A percentile compares a stretch with the other conserved stretches of the same genome.
Conservation (phyloP, 1,284 basidiomycete species). For the Boletus holoroseus region DNA sequence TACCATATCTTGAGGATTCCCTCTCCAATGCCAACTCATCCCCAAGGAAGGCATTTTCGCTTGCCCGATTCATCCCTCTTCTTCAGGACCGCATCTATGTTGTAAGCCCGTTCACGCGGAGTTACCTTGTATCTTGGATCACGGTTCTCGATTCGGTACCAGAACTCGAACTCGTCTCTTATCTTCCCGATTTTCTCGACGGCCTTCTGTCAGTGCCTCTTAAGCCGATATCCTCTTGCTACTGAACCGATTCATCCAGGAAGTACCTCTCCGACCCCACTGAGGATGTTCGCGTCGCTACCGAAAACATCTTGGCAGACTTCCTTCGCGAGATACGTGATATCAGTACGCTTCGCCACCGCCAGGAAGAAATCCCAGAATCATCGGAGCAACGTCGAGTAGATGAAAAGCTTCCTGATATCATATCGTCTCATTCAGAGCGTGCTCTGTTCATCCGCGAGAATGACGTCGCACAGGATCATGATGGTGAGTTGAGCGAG, state of each 20-base stretch:
- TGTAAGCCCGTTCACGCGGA: constrained; percentile 91
- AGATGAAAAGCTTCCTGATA: constrained; percentile 44
- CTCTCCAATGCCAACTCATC: constrained; percentile 41
- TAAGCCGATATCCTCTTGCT: constrained; percentile 8
- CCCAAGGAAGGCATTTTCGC: constrained; percentile 83
- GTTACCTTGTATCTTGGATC: constrained; percentile 96
- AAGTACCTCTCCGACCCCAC: constrained; percentile 96
- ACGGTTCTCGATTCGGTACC: constrained; percentile 95
- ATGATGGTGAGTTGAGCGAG: constrained; percentile 45
- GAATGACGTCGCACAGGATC: constrained; percentile 40
- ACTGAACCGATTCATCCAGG: constrained; percentile 38
- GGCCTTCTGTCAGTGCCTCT: constrained; percentile 75
- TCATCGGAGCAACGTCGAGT: constrained; percentile 41
- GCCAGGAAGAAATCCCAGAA: constrained; percentile 51
- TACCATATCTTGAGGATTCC: constrained; percentile 54
- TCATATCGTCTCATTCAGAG: constrained; percentile 46
- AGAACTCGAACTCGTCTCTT: constrained; percentile 91
- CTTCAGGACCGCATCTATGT: constrained; percentile 93
- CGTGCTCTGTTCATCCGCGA: constrained; percentile 51
- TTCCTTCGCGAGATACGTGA: constrained; percentile 91
- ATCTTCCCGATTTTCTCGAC: constrained; percentile 92
- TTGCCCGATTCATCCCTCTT: constrained; percentile 92
- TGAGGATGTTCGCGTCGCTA: constrained; percentile 88
- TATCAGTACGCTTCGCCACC: constrained; percentile 68
- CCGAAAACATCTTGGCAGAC: constrained; percentile 87